A percentile compares a stretch with the other conserved stretches of the same genome.
phyloP scores from a whole-genome alignment of 345 rosid species.

The Murraya paniculata region DNA sequence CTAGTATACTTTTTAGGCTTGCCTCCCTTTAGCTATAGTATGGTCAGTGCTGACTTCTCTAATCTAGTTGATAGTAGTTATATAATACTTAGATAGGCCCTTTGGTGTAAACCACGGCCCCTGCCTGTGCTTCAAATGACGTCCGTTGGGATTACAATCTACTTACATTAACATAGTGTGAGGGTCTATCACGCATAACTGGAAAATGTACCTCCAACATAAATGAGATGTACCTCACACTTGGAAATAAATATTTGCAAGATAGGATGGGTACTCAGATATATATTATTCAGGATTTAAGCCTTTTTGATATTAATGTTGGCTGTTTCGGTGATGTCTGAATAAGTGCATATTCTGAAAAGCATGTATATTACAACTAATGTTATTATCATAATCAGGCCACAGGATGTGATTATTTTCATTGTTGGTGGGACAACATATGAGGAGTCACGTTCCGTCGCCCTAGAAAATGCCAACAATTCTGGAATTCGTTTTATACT shows the following conservation, averaged over 20 bases:
- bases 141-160: background rate
- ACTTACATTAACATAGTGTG: too few relatives aligned
- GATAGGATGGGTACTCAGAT: too few relatives aligned
- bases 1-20: background rate
- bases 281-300: background rate
- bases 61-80: background rate
- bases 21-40: background rate
- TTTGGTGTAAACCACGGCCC: background rate
- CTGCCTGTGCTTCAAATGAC: background rate
- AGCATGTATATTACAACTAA: background rate
- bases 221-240: too few relatives aligned
- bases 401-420: slow-evolving; percentile 87
- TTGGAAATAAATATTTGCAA: too few relatives aligned
- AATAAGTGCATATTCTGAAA: background rate
- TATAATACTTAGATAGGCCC: background rate
- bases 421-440: slow-evolving; percentile 97
- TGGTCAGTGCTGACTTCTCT: background rate
- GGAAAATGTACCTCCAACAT: too few relatives aligned
- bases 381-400: slow-evolving; percentile 46
- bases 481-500: slow-evolving; percentile 83
- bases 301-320: background rate
- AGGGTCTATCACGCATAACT: too few relatives aligned
- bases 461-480: slow-evolving; percentile 74
- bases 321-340: background rate
- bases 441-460: slow-evolving; percentile 87